Conservation (phyloP, 192 early-diverging fungal genomes). For the Chytriomyces sp. region DNA sequence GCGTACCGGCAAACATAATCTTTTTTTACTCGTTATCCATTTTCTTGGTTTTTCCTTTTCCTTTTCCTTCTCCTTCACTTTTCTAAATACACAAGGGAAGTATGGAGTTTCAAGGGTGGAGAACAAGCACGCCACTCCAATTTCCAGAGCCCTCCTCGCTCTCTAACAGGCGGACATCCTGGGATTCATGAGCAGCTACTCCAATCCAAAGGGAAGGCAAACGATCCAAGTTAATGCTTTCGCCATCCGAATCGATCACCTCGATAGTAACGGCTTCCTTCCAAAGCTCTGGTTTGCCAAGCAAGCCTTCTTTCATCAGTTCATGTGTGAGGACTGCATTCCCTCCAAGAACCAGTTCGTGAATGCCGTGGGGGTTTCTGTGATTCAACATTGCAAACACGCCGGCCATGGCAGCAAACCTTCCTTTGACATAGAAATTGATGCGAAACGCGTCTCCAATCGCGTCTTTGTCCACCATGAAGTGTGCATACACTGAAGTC, state of each 20-base stretch:
- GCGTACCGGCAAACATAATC: too few relatives aligned
- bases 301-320: neutral
- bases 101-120: too few relatives aligned
- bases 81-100: too few relatives aligned
- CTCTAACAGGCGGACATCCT: too few relatives aligned
- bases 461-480: neutral
- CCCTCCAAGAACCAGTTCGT: neutral
- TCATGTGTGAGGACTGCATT: neutral
- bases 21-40: too few relatives aligned
- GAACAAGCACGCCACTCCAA: too few relatives aligned
- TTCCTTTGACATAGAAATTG: neutral
- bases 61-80: too few relatives aligned
- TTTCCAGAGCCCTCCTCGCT: too few relatives aligned
- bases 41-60: too few relatives aligned
- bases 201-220: neutral
- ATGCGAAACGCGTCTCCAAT: neutral
- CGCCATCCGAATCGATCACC: neutral
- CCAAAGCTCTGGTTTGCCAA: neutral
- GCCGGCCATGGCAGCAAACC: neutral
- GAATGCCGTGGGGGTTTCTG: neutral
- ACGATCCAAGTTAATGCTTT: neutral
- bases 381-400: neutral
- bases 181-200: too few relatives aligned
- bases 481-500: slow-evolving; percentile 4
- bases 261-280: neutral